These are phyloP conservation scores for Ceratocystiopsis sp. DNA, from an alignment of 2,329 filamentous ascomycete genomes.

Conservation along the genomic window DNA sequence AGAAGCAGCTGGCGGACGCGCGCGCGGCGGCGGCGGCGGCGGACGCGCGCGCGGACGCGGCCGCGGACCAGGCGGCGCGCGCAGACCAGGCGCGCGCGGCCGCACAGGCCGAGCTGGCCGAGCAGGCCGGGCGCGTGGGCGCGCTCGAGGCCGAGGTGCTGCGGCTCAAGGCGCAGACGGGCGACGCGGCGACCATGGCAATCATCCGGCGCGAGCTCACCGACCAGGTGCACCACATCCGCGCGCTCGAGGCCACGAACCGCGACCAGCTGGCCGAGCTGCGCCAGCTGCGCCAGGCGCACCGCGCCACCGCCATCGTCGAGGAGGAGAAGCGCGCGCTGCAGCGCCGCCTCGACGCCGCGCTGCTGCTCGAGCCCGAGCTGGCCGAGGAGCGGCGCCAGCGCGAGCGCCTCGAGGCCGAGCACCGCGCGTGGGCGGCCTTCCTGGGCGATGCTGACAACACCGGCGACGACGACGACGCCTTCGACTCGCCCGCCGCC, in stretches of 20 bases:
- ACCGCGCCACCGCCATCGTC: conserved; percentile 81
- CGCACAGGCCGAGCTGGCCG: conserved; percentile 47
- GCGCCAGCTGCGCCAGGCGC: conserved; percentile 60
- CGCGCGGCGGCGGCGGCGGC: conserved; percentile 31
- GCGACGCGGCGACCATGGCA: conserved; percentile 68
- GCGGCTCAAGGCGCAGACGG: conserved; percentile 68
- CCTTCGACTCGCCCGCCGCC: conserved; percentile 74
- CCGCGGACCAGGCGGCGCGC: conserved; percentile 41
- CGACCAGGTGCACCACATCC: conserved; percentile 85
- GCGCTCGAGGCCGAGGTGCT: conserved; percentile 70
- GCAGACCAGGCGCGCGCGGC: conserved; percentile 38
- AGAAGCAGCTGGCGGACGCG: conserved; percentile 37
- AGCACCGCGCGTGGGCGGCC: conserved; percentile 70
- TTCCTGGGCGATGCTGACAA: conserved; percentile 57
- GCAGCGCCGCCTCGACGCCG: conserved; percentile 58
- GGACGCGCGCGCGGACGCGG: conserved; percentile 34
- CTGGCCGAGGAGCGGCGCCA: conserved; percentile 67
- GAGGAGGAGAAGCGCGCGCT: conserved; percentile 86
- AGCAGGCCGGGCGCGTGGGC: conserved; percentile 55
- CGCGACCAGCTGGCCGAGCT: conserved; percentile 66
- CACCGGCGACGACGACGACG: conserved; percentile 42
- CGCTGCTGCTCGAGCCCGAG: conserved; percentile 58
- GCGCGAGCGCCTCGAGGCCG: conserved; percentile 74
- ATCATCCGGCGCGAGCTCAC: conserved; percentile 78
- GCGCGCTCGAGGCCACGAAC: conserved; percentile 63